Evolutionary conservation across 1,284 basidiomycete genomes (phyloP), one percentile per base, ranked within the genome.

Genomic region (Heterobasidion annosum): DNA sequence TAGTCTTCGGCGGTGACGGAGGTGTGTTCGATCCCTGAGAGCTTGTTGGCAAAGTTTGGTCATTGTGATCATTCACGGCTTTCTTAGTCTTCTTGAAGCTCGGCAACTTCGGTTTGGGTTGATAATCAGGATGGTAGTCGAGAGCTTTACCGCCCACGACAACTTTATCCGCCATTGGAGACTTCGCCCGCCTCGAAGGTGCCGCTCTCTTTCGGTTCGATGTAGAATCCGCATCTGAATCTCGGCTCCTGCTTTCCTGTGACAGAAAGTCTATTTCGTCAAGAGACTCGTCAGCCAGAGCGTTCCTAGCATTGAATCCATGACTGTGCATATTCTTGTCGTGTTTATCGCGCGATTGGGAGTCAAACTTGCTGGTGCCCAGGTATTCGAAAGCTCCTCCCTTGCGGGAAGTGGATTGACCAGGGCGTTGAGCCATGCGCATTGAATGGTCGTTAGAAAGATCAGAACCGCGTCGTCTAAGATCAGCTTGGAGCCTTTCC

Each of bases 261-360:
- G 52, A 54, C 2, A 54, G 37, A n/a, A 48, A 37, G 25, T 54
- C 52, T 32, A 54, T 48, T 15, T 54, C 52, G 32, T 54, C 52
- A 13, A 19, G 43, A 7, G 25, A 32, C 13, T 10, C 19, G 43
- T 13, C 19, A 9, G 16, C 13, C 15, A 15, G n/a, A n/a, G 32
- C 8, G 13, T 32, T 47, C n/a, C 16, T 25, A 25, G 13, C n/a
- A 34, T 19, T n/a, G 46, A 18, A 51, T 35, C 13, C 25, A 8
- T 48, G 47, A 25, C 5, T 25, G 25, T 33, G 15, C 33, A 15
- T 32, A 33, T 37, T 50, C 5, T 13, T n/a, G 9, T 7, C 8
- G 6, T 12, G 7, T n/a, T 25, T 25, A 9, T 40, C 18, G 12
- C 18, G 15, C 6, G 10, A 19, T 15, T 19, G n/a, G 13, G 10